Percentiles rank a stretch among this genome's conserved stretches.
Evolutionary conservation across 345 rosid genomes (phyloP).

Genomic region (Jatropha curcas): DNA sequence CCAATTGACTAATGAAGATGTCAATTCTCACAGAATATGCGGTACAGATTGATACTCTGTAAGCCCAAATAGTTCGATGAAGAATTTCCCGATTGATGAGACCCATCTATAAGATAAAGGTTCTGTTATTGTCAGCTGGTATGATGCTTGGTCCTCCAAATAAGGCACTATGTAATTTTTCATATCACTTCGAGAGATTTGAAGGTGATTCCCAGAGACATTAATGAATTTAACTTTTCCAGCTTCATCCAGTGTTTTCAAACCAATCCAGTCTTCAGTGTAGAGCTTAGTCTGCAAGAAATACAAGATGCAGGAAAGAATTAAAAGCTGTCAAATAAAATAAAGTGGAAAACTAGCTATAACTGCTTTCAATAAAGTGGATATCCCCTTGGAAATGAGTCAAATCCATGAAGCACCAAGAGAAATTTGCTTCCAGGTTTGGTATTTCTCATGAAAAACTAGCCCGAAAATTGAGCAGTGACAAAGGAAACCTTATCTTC

Average conservation of each 20-base stretch:
- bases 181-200: slow-evolving; percentile 56
- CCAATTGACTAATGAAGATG: not conserved
- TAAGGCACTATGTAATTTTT: slow-evolving; percentile 62
- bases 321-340: not conserved
- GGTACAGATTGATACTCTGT: slow-evolving; percentile 28
- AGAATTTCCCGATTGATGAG: slow-evolving; percentile 29
- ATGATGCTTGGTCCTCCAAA: slow-evolving; percentile 41
- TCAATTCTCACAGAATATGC: slow-evolving; percentile 6
- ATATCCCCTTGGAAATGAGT: not conserved
- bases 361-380: not conserved
- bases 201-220: slow-evolving; percentile 61
- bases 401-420: not conserved
- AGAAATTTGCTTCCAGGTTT: not conserved
- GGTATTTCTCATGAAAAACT: too few species aligned
- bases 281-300: slow-evolving; percentile 53
- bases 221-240: slow-evolving; percentile 64
- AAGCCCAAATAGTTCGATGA: slow-evolving; percentile 35
- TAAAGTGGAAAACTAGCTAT: not conserved
- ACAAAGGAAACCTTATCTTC: not conserved
- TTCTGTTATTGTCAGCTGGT: slow-evolving; percentile 14
- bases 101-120: slow-evolving; percentile 35
- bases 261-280: slow-evolving; percentile 75
- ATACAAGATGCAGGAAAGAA: not conserved
- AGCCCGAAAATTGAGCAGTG: not conserved
- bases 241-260: slow-evolving; percentile 64